Evolutionary conservation across 805 yeast genomes (phyloP).

Genomic region (Zygotorulaspora florentina): DNA sequence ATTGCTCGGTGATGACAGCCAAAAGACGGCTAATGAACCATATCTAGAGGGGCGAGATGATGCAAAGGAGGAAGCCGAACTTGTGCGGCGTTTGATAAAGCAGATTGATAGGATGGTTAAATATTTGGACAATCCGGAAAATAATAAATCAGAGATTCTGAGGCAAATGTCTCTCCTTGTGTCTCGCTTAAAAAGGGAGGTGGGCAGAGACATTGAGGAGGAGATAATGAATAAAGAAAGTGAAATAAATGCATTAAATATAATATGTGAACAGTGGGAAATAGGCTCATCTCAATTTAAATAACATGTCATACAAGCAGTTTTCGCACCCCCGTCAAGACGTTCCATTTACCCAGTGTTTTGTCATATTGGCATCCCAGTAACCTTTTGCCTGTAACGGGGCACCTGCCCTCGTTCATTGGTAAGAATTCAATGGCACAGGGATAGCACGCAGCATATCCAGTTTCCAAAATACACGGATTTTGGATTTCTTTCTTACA

Average conservation of each 20-base stretch:
- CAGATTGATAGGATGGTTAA: constrained; percentile 19
- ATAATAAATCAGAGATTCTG: constrained; percentile 11
- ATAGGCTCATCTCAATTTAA: constrained; percentile 7
- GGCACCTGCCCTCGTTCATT: constrained; percentile 58
- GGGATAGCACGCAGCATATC: constrained; percentile 82
- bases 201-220: constrained; percentile 27
- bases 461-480: constrained; percentile 88
- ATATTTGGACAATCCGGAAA: constrained; percentile 16
- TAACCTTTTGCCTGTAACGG: constrained; percentile 68
- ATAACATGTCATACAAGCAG: constrained; percentile 50
- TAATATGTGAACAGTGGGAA: constrained; percentile 32
- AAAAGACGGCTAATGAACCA: not conserved
- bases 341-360: constrained; percentile 59
- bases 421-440: constrained; percentile 69
- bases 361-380: constrained; percentile 65
- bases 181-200: constrained; percentile 17
- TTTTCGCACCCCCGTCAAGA: constrained; percentile 72
- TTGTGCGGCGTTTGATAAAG: constrained; percentile 11
- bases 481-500: constrained; percentile 63
- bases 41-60: not conserved
- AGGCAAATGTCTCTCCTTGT: constrained; percentile 22
- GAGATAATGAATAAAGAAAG: constrained; percentile 25
- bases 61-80: constrained; percentile 5
- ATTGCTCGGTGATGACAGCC: not conserved
- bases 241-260: constrained; percentile 23